These are phyloP conservation scores for Heliamphora exappendiculata DNA, from an alignment of 148 eudicot species.

Conservation along the genomic window DNA sequence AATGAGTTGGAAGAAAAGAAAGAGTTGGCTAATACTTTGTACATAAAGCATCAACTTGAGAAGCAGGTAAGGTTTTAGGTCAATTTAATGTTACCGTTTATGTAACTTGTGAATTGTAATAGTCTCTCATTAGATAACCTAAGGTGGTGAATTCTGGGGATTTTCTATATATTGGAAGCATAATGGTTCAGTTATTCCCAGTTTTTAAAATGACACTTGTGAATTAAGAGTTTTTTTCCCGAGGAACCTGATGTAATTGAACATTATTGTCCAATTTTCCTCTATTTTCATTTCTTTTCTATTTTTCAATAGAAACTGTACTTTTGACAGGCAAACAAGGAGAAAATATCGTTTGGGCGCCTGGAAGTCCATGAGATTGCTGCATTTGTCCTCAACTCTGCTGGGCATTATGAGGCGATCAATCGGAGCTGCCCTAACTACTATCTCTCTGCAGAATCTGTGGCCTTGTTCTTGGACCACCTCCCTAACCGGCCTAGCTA, in stretches of 20 bases:
- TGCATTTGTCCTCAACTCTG: constrained; percentile 72
- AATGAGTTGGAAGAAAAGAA: constrained; percentile 83
- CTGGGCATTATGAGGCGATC: constrained; percentile 87
- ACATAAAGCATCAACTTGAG: constrained; percentile 79
- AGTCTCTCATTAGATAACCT: neutral
- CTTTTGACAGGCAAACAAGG: constrained; percentile 73
- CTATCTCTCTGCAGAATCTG: constrained; percentile 82
- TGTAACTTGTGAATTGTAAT: neutral
- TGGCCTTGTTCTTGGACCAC: constrained; percentile 79
- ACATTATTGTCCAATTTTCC: neutral
- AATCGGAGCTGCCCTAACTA: constrained; percentile 71
- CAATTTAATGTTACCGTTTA: neutral
- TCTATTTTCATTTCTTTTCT: neutral
- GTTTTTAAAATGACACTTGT: too few relatives aligned
- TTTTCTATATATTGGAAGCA: neutral
- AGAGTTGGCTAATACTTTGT: constrained; percentile 66
- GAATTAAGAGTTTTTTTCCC: neutral
- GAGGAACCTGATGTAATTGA: neutral
- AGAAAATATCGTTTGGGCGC: constrained; percentile 77
- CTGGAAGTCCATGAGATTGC: constrained; percentile 89
- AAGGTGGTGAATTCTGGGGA: neutral
- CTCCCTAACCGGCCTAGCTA: constrained; percentile 69
- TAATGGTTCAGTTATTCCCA: neutral
- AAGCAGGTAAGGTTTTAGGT: constrained; percentile 55
- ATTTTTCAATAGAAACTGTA: neutral